A percentile compares a stretch with the other conserved stretches of the same genome.
Evolutionary conservation across 129 eudicot species (phyloP).

Genomic region (Artemisia argyi): DNA sequence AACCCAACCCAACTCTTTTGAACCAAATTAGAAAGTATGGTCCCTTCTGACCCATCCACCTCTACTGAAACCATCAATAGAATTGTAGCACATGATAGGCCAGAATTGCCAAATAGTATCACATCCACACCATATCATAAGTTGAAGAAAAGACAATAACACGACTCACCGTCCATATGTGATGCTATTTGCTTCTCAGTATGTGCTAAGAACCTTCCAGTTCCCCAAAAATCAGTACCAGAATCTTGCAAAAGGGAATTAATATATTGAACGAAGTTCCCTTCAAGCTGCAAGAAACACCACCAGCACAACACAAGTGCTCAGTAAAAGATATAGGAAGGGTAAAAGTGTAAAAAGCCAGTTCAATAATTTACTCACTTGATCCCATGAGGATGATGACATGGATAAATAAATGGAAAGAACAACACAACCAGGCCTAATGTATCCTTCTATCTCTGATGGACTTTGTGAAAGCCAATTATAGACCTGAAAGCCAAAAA

Average conservation of each 20-base stretch:
- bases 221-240: conserved; percentile 65
- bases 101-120: not conserved
- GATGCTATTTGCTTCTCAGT: conserved; percentile 70
- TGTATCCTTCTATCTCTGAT: conserved; percentile 91
- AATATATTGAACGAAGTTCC: conserved; percentile 48
- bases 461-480: conserved; percentile 93
- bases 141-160: not conserved
- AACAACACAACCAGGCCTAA: conserved; percentile 93
- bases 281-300: conserved; percentile 66
- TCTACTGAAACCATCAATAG: not conserved
- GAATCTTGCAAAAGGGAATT: conserved; percentile 50
- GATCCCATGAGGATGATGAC: conserved; percentile 83
- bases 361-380: conserved; percentile 41
- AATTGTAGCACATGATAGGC: not conserved
- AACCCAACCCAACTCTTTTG: too few relatives aligned
- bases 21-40: too few relatives aligned
- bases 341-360: not conserved
- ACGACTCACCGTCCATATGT: conserved; percentile 65
- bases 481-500: conserved; percentile 48
- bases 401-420: conserved; percentile 71
- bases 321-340: conserved; percentile 26
- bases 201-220: conserved; percentile 72
- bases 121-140: not conserved
- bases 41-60: not conserved
- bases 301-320: conserved; percentile 23